These are phyloP conservation scores for Fusarium sulawesiense DNA, from an alignment of 2,329 filamentous ascomycete genomes.

Conservation along the genomic window DNA sequence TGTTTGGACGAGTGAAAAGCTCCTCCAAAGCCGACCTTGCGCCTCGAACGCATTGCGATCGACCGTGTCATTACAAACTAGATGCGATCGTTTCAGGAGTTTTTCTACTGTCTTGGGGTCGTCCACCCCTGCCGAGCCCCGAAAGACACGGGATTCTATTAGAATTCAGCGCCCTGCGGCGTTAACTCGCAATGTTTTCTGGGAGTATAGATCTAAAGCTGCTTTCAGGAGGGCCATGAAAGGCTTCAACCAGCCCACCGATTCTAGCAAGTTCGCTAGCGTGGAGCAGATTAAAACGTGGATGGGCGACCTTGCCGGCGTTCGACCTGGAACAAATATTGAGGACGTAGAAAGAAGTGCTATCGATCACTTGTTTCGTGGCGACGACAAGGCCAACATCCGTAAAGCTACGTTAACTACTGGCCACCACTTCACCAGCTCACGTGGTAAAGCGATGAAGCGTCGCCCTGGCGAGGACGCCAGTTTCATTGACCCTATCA, in stretches of 20 bases:
- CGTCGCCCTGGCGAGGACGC: constrained; percentile 31
- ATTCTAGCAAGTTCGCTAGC: constrained; percentile 52
- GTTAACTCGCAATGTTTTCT: constrained; percentile 57
- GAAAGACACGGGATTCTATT: constrained; percentile 55
- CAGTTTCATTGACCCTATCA: constrained; percentile 66
- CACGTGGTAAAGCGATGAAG: constrained; percentile 34
- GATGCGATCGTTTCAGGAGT: constrained; percentile 50
- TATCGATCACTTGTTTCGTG: constrained; percentile 58
- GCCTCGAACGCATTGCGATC: constrained; percentile 26
- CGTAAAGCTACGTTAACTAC: constrained; percentile 50
- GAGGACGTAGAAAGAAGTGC: constrained; percentile 59
- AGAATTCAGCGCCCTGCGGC: constrained; percentile 61
- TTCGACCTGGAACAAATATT: constrained; percentile 56
- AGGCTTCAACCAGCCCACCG: constrained; percentile 51
- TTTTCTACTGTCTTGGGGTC: constrained; percentile 64
- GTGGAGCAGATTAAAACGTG: constrained; percentile 51
- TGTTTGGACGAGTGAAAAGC: constrained; percentile 46
- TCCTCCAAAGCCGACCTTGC: constrained; percentile 37
- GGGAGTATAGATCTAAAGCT: constrained; percentile 58
- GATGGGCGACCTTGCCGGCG: constrained; percentile 52
- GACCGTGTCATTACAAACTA: constrained; percentile 30
- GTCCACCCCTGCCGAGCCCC: constrained; percentile 55
- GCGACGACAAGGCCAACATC: constrained; percentile 45
- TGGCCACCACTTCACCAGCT: constrained; percentile 49
- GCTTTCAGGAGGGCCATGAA: constrained; percentile 57